Evolutionary conservation across 148 eudicot genomes (phyloP).

Genomic region (Chenopodium album): DNA sequence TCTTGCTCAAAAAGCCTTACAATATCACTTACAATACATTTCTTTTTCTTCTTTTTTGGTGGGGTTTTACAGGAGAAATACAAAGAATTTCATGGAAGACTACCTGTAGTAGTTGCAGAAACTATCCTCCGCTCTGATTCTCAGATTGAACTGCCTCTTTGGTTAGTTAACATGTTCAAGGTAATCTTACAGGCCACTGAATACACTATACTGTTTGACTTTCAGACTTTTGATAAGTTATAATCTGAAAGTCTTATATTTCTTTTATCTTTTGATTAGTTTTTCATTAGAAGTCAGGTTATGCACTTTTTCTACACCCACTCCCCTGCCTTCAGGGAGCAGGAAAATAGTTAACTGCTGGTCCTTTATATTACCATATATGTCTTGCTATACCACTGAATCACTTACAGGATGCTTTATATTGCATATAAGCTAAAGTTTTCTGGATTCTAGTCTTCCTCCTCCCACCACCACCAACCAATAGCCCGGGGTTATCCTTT

Average conservation of each 20-base stretch:
- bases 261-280: neutral
- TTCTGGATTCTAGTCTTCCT: too few species aligned
- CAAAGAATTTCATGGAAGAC: conserved; percentile 62
- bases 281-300: neutral
- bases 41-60: neutral
- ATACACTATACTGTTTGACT: neutral
- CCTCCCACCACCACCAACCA: too few species aligned
- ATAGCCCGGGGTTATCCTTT: too few species aligned
- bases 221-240: neutral
- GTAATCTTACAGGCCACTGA: conserved; percentile 35
- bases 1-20: neutral
- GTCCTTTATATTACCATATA: neutral
- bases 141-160: conserved; percentile 90
- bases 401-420: neutral
- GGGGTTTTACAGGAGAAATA: conserved; percentile 67
- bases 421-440: too few species aligned
- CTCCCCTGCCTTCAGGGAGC: neutral
- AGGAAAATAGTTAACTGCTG: neutral
- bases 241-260: neutral
- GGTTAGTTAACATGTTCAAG: conserved; percentile 91
- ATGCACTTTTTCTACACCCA: neutral
- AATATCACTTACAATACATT: neutral
- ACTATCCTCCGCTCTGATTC: conserved; percentile 82
- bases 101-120: conserved; percentile 90
- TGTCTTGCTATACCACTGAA: neutral